Percentiles rank a stretch among this genome's conserved stretches.
Conservation (phyloP, 345 rosid genomes). For the Hypericum perforatum region DNA sequence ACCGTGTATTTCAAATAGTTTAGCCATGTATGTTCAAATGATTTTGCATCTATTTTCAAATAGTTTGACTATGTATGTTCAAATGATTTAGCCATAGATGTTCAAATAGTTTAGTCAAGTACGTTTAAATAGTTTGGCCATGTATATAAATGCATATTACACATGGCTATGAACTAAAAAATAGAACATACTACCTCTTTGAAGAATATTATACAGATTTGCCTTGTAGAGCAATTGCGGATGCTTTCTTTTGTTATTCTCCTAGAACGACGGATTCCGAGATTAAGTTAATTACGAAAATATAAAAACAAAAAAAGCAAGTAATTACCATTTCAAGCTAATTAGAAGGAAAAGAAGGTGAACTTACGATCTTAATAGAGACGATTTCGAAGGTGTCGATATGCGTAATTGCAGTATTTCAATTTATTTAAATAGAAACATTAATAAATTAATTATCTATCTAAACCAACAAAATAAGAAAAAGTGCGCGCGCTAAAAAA, state of each 20-base stretch:
- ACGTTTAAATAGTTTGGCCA: slow-evolving; percentile 19
- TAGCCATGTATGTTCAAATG: no score
- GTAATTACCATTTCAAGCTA: not conserved
- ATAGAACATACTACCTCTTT: slow-evolving; percentile 66
- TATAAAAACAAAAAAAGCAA: not conserved
- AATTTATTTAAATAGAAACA: no score
- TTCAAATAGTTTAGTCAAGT: no score
- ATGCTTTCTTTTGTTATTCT: slow-evolving; percentile 73
- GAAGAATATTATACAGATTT: slow-evolving; percentile 48
- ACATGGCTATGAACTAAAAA: not conserved
- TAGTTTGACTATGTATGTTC: no score
- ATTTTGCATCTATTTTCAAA: no score
- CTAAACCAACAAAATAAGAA: slow-evolving; percentile 1
- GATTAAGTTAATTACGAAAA: not conserved
- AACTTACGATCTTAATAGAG: slow-evolving; percentile 87
- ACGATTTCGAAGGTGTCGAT: slow-evolving; percentile 84
- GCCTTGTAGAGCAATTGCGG: slow-evolving; percentile 89
- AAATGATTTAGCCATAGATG: no score
- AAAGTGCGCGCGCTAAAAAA: not conserved
- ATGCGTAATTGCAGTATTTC: slow-evolving; percentile 90
- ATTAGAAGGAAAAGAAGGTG: not conserved
- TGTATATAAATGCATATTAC: not conserved
- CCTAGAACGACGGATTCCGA: slow-evolving; percentile 28
- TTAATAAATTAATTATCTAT: no score
- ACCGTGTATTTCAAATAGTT: no score